phyloP scores from a whole-genome alignment of 192 early-diverging fungal genomes.

The Entophlyctis helioformis region DNA sequence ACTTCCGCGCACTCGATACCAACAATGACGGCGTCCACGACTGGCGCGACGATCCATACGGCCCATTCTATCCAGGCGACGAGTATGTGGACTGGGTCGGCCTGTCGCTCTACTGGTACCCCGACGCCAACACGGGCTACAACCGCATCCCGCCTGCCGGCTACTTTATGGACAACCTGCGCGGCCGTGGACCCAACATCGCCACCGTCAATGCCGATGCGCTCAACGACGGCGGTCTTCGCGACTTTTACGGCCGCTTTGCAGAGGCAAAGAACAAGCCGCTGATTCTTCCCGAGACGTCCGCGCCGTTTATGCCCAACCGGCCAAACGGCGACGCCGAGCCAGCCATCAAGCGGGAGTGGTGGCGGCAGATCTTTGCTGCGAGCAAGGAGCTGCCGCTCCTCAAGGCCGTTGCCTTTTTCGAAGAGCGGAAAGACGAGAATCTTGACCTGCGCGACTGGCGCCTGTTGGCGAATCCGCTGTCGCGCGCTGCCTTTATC shows the following conservation, averaged over 20 bases:
- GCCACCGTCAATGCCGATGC: too few species aligned
- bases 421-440: too few species aligned
- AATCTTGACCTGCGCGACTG: too few species aligned
- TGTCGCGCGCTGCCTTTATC: too few species aligned
- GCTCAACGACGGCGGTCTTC: too few species aligned
- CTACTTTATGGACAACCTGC: too few species aligned
- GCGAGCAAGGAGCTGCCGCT: too few species aligned
- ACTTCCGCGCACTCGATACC: too few species aligned
- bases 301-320: conserved; percentile 13
- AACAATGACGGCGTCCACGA: conserved; percentile 18
- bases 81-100: conserved; percentile 37
- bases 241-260: conserved; percentile 30
- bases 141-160: not conserved
- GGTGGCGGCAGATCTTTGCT: conserved; percentile 17
- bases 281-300: conserved; percentile 25
- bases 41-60: conserved; percentile 23
- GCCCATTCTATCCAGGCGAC: conserved; percentile 17
- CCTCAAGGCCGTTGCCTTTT: too few species aligned
- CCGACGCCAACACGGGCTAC: conserved; percentile 1
- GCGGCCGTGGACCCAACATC: too few species aligned
- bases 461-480: too few species aligned
- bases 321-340: conserved; percentile 2
- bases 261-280: conserved; percentile 21
- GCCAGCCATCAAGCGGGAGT: conserved; percentile 19
- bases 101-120: conserved; percentile 23